Percentiles rank a stretch among this genome's conserved stretches.
phyloP scores from a whole-genome alignment of 1,284 basidiomycete genomes.

The Boletus sp. region DNA sequence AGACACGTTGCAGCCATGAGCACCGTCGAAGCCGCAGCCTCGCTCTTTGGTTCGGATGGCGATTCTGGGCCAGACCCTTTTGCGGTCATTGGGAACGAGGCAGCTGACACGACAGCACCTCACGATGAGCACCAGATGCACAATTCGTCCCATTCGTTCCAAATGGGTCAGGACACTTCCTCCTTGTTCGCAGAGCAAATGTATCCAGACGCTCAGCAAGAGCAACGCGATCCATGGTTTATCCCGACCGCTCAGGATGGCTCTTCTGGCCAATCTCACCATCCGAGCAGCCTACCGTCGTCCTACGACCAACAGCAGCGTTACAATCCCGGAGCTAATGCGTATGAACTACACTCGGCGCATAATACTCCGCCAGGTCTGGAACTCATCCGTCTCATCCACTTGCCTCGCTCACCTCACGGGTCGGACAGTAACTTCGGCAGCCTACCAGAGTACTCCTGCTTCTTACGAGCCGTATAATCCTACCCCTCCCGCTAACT shows the following conservation, averaged over 20 bases:
- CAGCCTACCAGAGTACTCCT: slow-evolving; percentile 10
- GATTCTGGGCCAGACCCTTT: slow-evolving; percentile 63
- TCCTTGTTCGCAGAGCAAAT: slow-evolving; percentile 31
- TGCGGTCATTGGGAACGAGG: slow-evolving; percentile 49
- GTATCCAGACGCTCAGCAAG: slow-evolving; percentile 28
- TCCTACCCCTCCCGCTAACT: slow-evolving; percentile 12
- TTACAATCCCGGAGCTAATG: slow-evolving; percentile 26
- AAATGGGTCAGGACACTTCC: slow-evolving; percentile 36
- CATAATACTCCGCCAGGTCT: slow-evolving; percentile 24
- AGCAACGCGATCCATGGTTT: slow-evolving; percentile 30
- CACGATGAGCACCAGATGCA: slow-evolving; percentile 22
- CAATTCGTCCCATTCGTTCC: slow-evolving; percentile 20
- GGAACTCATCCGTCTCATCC: slow-evolving; percentile 8
- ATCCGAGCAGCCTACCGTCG: slow-evolving; percentile 11
- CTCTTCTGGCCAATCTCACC: slow-evolving; percentile 19
- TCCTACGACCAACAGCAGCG: slow-evolving; percentile 29
- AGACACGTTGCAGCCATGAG: slow-evolving; percentile 47
- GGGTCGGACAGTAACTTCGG: slow-evolving; percentile 13
- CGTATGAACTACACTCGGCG: slow-evolving; percentile 21
- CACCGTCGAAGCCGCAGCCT: slow-evolving; percentile 69
- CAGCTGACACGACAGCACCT: slow-evolving; percentile 26
- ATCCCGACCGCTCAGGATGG: slow-evolving; percentile 23
- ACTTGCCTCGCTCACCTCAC: slow-evolving; percentile 9
- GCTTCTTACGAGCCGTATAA: slow-evolving; percentile 21
- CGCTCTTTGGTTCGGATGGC: slow-evolving; percentile 62